Evolutionary conservation across 495 filamentous ascomycete genomes (phyloP), one percentile per base, ranked within the genome.

Genomic region (Friedmanniomyces simplex): DNA sequence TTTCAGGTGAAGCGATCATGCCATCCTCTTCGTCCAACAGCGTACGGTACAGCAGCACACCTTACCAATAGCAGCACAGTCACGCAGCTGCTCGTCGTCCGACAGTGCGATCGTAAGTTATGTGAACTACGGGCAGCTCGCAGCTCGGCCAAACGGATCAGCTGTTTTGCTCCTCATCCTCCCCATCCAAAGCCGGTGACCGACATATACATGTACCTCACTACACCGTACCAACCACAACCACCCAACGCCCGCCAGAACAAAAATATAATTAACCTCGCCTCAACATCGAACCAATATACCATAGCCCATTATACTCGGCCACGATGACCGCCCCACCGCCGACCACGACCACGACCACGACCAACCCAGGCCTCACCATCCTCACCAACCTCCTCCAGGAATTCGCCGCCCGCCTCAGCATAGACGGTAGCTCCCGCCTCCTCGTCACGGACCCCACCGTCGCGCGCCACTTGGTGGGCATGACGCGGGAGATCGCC

Each of bases 361-460:
- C n/a, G n/a, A n/a, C n/a, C n/a, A n/a, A n/a, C 34, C 42, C 45
- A 8, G 52, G 8, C 30, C 13, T 25, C 37, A 34, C n/a, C 28
- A 50, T 62, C 28, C 55, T 62, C 37, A 11, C 24, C 18, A 12
- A 58, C 11, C 24, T 58, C 36, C 50, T 62, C 22, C 1, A 26
- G 1, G 59, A 62, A 45, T 62, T 24, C 34, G 28, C 42, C 18
- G 34, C 26, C 41, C 47, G 59, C 39, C 20, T 62, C 18, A 25
- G 2, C 37, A 57, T 62, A 37, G 53, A 62, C 26, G 55, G 46
- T 48, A 32, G 46, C 55, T 57, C 59, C 37, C 60, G 34, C 22
- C 39, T 62, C 54, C 50, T 62, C 18, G 43, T 50, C 26, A 58
- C 43, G 14, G 54, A 49, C 54, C 25, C 48, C 34, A 52, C 47